Conservation (phyloP, 1,284 basidiomycete genomes). For the Mycena sp. region DNA sequence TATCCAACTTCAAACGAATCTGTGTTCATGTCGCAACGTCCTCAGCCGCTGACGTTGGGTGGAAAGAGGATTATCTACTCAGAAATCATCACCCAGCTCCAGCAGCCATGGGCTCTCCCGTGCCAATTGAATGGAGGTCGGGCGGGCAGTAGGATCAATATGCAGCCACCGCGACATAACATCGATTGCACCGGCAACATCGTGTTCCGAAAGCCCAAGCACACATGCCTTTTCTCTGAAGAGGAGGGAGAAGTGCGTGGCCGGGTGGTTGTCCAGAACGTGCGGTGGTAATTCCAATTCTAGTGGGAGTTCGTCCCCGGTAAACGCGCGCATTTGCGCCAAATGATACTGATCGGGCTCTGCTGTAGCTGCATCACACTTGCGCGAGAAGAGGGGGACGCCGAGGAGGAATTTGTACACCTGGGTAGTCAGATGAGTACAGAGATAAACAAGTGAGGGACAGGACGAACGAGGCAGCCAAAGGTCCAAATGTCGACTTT, state of each 20-base stretch:
- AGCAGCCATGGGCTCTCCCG: conserved; percentile 3
- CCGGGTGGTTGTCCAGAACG: not conserved
- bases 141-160: conserved; percentile 1
- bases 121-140: conserved; percentile 1
- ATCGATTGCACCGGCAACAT: conserved; percentile 3
- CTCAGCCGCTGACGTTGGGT: not conserved
- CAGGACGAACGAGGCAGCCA: conserved; percentile 12
- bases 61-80: not conserved
- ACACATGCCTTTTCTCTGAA: not conserved
- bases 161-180: conserved; percentile 9
- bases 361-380: not conserved
- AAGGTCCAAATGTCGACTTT: conserved; percentile 14
- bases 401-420: conserved; percentile 7
- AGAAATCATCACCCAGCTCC: conserved; percentile 10
- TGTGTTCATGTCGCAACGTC: not conserved
- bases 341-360: not conserved
- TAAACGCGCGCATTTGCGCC: conserved; percentile 1
- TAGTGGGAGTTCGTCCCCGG: not conserved
- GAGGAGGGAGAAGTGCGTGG: not conserved
- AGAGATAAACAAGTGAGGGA: not conserved
- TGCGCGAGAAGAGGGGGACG: not conserved
- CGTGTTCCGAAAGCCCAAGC: conserved; percentile 4
- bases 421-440: not conserved
- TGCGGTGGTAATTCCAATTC: not conserved
- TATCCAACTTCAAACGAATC: not conserved